A percentile compares a stretch with the other conserved stretches of the same genome.
phyloP scores from a whole-genome alignment of 2,329 filamentous ascomycete genomes.

The Polytolypa hystricis region DNA sequence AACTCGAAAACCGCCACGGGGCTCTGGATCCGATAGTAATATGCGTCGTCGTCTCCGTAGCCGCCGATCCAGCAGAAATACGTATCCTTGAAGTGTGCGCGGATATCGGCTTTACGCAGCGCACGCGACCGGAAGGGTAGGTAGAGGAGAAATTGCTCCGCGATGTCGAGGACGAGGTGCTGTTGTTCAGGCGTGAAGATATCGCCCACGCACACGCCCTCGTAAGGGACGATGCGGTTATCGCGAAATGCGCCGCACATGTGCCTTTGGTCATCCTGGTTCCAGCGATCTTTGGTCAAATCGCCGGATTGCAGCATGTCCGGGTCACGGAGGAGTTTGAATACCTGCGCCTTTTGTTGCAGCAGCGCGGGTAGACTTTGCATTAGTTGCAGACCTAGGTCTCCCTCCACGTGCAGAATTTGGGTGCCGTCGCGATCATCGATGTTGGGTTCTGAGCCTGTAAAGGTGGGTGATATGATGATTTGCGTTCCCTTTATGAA shows the following conservation, averaged over 20 bases:
- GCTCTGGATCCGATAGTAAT: conserved; percentile 68
- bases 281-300: conserved; percentile 53
- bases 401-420: conserved; percentile 56
- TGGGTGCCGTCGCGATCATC: conserved; percentile 55
- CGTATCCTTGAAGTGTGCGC: conserved; percentile 53
- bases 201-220: conserved; percentile 49
- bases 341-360: conserved; percentile 46
- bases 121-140: conserved; percentile 47
- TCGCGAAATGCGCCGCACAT: conserved; percentile 68
- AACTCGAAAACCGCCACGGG: conserved; percentile 66
- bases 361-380: conserved; percentile 43
- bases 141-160: conserved; percentile 57
- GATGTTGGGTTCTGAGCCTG: conserved; percentile 71
- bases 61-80: conserved; percentile 69
- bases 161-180: conserved; percentile 45
- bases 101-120: conserved; percentile 45
- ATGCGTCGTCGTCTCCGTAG: conserved; percentile 54
- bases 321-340: conserved; percentile 49
- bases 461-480: conserved; percentile 63
- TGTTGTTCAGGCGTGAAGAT: conserved; percentile 41
- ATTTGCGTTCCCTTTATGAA: conserved; percentile 57
- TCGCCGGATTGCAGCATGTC: conserved; percentile 47
- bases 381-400: conserved; percentile 57
- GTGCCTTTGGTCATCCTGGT: conserved; percentile 69
- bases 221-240: conserved; percentile 64